Conservation (phyloP, 2,329 filamentous ascomycete genomes). For the Ambrosiella xylebori region DNA sequence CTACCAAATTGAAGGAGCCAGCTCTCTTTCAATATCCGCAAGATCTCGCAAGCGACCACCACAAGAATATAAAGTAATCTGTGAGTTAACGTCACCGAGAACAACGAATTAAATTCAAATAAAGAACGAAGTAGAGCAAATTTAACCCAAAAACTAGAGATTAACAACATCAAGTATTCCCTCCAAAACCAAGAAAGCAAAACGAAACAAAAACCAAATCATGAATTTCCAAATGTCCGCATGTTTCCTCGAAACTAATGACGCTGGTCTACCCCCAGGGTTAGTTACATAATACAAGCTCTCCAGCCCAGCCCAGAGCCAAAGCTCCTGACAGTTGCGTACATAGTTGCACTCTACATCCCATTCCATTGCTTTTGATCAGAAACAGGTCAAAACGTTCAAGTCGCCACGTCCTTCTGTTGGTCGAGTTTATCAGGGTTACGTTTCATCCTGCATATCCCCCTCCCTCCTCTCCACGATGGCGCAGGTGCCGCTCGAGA, state of each 20-base stretch:
- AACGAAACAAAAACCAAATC: not conserved
- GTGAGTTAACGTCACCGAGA: not conserved
- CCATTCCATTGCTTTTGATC: too few species aligned
- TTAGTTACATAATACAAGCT: too few species aligned
- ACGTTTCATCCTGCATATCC: too few species aligned
- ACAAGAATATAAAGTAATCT: not conserved
- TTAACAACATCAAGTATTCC: not conserved
- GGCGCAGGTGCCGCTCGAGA: too few species aligned
- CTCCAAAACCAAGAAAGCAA: not conserved
- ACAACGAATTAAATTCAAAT: not conserved
- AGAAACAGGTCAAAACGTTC: too few species aligned
- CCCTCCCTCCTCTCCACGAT: too few species aligned
- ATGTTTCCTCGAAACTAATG: not conserved
- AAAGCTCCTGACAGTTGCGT: too few species aligned
- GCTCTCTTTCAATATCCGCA: not conserved
- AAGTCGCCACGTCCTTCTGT: too few species aligned
- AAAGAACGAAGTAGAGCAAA: not conserved
- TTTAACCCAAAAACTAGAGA: not conserved
- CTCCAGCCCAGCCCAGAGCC: too few species aligned
- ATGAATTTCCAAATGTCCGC: not conserved
- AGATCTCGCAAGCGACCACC: not conserved
- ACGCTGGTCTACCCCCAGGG: not conserved
- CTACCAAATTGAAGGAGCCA: not conserved
- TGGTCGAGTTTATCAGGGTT: too few species aligned
- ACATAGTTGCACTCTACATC: too few species aligned